phyloP scores from a whole-genome alignment of 257 asterid genomes.

The Datura wrightii region DNA sequence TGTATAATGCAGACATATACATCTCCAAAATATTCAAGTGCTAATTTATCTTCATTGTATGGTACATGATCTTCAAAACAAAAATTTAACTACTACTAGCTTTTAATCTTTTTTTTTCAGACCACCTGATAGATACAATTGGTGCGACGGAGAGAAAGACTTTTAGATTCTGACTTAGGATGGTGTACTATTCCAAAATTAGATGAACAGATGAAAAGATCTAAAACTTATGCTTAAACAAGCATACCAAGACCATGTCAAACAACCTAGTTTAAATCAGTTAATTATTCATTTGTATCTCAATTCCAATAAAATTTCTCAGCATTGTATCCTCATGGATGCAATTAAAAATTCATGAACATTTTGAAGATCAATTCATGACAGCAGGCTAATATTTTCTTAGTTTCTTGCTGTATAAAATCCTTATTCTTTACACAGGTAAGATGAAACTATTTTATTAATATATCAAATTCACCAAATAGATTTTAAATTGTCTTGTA shows the following conservation, averaged over 20 bases:
- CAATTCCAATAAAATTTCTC: background rate
- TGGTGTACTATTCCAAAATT: background rate
- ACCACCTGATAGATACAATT: background rate
- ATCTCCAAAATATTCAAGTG: background rate
- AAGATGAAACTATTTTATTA: background rate
- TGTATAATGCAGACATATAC: background rate
- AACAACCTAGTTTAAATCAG: background rate
- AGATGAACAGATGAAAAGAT: background rate
- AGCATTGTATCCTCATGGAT: background rate
- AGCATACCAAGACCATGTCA: background rate
- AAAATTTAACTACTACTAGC: background rate
- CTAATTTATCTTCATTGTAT: background rate
- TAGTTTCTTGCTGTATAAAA: background rate
- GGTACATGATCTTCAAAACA: background rate
- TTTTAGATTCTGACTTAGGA: background rate
- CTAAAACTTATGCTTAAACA: background rate
- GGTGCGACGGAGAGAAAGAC: background rate
- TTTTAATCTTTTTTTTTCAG: background rate
- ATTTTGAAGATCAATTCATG: background rate
- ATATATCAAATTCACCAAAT: background rate
- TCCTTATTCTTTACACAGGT: background rate
- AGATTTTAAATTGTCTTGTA: background rate
- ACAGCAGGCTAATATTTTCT: background rate
- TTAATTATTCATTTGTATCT: background rate
- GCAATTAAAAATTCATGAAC: background rate